Evolutionary conservation across 1,284 basidiomycete genomes (phyloP).

Genomic region (Apiotrichum sp.): DNA sequence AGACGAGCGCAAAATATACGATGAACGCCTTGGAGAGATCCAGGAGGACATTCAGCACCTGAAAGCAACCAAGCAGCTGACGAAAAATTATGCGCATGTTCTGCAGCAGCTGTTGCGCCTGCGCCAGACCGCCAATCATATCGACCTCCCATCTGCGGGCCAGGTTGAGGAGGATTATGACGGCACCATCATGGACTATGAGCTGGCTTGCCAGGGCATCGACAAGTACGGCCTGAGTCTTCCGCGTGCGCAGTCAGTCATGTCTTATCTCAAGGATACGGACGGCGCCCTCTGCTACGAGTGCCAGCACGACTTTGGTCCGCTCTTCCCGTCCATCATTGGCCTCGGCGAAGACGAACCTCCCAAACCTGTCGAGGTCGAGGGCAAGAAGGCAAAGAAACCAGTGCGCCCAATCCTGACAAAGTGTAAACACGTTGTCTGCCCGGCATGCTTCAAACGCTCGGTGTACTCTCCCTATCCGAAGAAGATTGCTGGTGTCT

Average conservation of each 20-base stretch:
- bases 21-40: conserved; percentile 59
- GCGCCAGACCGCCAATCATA: conserved; percentile 96
- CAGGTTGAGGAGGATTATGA: conserved; percentile 45
- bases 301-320: conserved; percentile 71
- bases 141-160: conserved; percentile 67
- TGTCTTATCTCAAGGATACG: conserved; percentile 73
- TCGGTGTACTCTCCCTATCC: conserved; percentile 74
- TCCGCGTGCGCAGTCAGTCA: conserved; percentile 68
- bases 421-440: conserved; percentile 89
- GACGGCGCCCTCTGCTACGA: conserved; percentile 81
- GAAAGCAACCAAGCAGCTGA: conserved; percentile 74
- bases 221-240: conserved; percentile 71
- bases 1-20: conserved; percentile 79
- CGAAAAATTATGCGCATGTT: conserved; percentile 94
- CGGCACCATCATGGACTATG: conserved; percentile 64
- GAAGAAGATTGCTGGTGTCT: conserved; percentile 55
- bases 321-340: conserved; percentile 42
- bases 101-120: conserved; percentile 90
- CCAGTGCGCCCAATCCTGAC: conserved; percentile 60
- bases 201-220: conserved; percentile 70
- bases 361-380: conserved; percentile 28
- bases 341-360: conserved; percentile 52
- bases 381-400: conserved; percentile 34
- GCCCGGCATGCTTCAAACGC: conserved; percentile 70
- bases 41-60: conserved; percentile 56